phyloP scores from a whole-genome alignment of 768 basidiomycete species.

The Lactarius vividus region DNA sequence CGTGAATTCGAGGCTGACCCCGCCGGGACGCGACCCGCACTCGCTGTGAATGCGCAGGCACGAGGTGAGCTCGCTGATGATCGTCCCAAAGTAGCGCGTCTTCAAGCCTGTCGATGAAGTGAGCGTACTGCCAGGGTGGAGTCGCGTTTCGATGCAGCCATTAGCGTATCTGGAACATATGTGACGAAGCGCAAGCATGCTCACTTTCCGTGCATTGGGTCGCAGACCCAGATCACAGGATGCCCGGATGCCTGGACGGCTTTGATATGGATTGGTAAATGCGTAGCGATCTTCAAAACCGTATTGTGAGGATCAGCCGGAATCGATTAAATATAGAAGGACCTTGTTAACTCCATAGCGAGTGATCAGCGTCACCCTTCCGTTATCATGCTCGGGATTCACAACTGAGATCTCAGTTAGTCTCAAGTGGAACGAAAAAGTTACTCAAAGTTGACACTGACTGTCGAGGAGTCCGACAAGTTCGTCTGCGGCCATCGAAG shows the following conservation, averaged over 20 bases:
- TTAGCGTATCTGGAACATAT: background rate
- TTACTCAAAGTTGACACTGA: slow-evolving; percentile 38
- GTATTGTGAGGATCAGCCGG: background rate
- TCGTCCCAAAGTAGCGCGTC: slow-evolving; percentile 85
- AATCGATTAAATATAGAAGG: slow-evolving; percentile 1
- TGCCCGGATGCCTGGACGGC: slow-evolving; percentile 79
- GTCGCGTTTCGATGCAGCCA: background rate
- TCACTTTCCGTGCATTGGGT: slow-evolving; percentile 99
- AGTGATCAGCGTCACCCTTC: slow-evolving; percentile 87
- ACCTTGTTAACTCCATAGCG: slow-evolving; percentile 91
- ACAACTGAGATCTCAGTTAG: slow-evolving; percentile 56
- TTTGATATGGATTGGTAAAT: slow-evolving; percentile 76
- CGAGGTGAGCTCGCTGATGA: slow-evolving; percentile 82
- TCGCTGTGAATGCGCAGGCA: slow-evolving; percentile 78
- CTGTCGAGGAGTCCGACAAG: slow-evolving; percentile 72
- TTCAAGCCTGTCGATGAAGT: slow-evolving; percentile 81
- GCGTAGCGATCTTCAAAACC: slow-evolving; percentile 57
- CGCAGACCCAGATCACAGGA: slow-evolving; percentile 91
- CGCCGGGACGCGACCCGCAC: slow-evolving; percentile 72
- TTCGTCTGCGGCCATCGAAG: slow-evolving; percentile 78
- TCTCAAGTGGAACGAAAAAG: background rate
- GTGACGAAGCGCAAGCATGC: slow-evolving; percentile 33
- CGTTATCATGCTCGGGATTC: slow-evolving; percentile 79
- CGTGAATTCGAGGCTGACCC: slow-evolving; percentile 88
- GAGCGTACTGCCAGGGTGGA: slow-evolving; percentile 56